Evolutionary conservation across 1,284 basidiomycete species (phyloP), one percentile per base, ranked within the genome.

Genomic region (Cutaneotrichosporon cavernicola): DNA sequence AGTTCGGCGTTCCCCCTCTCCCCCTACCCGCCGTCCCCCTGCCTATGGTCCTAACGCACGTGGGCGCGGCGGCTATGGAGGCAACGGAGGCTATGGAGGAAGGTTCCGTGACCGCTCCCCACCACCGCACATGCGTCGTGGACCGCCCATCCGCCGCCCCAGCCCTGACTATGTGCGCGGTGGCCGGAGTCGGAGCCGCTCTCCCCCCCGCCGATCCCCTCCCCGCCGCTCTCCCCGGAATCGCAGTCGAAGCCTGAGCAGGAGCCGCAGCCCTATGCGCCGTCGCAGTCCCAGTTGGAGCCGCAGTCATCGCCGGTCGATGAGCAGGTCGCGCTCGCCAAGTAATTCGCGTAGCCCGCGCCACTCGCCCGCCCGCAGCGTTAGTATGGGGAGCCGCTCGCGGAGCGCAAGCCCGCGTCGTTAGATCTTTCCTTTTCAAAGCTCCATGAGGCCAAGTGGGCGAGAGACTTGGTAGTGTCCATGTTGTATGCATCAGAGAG

Each of bases 101-200:
- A 11, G 49, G 22, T 56, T 58, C 46, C 57, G 65, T 30, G 63
- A 65, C 18, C 52, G 62, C 46, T 65, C 66, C 11, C 69, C 64
- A 6, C 66, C 68, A 2, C 63, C 66, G 30, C 65, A 55, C 59
- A 40, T 16, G 52, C 52, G 16, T 26, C 38, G 56, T 16, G 56
- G 56, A 5, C 49, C 32, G 0, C 49, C 58, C 18, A 31, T 51
- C 5, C 64, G 67, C 40, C 58, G 67, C 36, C 64, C 55, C 38
- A 65, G 62, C 46, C 67, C 67, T 3, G 62, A 65, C 56, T 65
- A 66, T 43, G 63, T 64, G 6, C 65, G 71, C 49, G 68, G 68
- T 9, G 67, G 61, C 9, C 62, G 67, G 21, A 65, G 61, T 52
- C 26, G 26, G 26, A 26, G 26, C 26, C 52, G 61, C 52, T 30